A percentile compares a stretch with the other conserved stretches of the same genome.
These are phyloP conservation scores for Pugionium cornutum DNA, from an alignment of 345 rosid genomes.

Conservation along the genomic window DNA sequence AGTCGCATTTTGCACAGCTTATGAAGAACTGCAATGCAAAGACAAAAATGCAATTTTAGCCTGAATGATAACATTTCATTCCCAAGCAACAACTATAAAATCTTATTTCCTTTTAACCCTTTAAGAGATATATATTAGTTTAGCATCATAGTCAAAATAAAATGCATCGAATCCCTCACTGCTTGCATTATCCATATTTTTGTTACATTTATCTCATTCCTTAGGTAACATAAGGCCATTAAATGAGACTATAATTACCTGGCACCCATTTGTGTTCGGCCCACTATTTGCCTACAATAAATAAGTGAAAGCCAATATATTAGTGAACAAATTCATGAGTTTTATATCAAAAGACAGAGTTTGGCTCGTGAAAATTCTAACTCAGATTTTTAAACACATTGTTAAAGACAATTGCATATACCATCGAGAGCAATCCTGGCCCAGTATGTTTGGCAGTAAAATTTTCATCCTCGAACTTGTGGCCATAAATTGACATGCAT, in stretches of 20 bases:
- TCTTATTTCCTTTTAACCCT: neutral
- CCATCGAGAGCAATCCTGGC: constrained; percentile 95
- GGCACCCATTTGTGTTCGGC: constrained; percentile 80
- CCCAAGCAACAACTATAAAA: neutral
- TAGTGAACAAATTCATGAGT: constrained; percentile 21
- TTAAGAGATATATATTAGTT: neutral
- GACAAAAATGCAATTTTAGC: neutral
- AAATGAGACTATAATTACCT: constrained; percentile 50
- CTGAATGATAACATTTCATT: neutral
- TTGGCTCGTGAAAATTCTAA: neutral
- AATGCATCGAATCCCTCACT: neutral
- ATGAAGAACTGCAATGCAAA: constrained; percentile 78
- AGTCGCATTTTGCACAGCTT: constrained; percentile 94
- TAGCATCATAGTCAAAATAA: constrained; percentile 14
- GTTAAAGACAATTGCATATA: constrained; percentile 41
- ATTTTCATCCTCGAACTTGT: constrained; percentile 83
- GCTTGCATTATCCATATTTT: constrained; percentile 1
- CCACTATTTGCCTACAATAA: constrained; percentile 83
- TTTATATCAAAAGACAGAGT: neutral
- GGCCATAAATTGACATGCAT: constrained; percentile 82
- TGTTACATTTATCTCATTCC: neutral
- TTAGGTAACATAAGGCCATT: neutral
- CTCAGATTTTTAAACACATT: neutral
- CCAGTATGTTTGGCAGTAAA: constrained; percentile 93
- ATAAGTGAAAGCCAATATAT: constrained; percentile 9